phyloP scores from a whole-genome alignment of 2,329 filamentous ascomycete species.

The Pestalotiopsis sp. region DNA sequence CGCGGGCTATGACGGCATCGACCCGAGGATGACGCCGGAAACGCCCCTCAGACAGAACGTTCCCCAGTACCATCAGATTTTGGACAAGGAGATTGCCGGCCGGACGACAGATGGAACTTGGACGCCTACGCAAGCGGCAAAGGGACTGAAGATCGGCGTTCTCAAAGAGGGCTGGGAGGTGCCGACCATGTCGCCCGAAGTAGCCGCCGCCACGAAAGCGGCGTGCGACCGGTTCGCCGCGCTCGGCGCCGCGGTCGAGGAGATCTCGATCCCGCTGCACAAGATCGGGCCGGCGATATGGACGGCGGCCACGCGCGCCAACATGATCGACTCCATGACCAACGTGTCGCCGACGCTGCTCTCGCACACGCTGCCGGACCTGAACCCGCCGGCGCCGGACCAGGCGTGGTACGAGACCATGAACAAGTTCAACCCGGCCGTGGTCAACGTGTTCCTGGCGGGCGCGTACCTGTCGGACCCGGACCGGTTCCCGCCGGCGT shows the following conservation, averaged over 20 bases:
- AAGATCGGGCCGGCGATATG: conserved; percentile 45
- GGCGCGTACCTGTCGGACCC: conserved; percentile 29
- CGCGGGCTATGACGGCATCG: conserved; percentile 48
- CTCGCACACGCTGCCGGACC: conserved; percentile 29
- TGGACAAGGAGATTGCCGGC: conserved; percentile 18
- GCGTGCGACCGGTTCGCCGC: conserved; percentile 34
- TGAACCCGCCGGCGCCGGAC: conserved; percentile 28
- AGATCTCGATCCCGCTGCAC: conserved; percentile 49
- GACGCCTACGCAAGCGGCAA: conserved; percentile 24
- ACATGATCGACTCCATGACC: conserved; percentile 31
- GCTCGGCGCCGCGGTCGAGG: conserved; percentile 43
- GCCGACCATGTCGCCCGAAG: conserved; percentile 35
- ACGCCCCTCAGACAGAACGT: conserved; percentile 33
- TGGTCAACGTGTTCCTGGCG: conserved; percentile 44
- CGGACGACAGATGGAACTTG: conserved; percentile 2
- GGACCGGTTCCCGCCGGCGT: conserved; percentile 23
- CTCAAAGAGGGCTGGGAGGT: conserved; percentile 42
- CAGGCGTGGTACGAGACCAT: conserved; percentile 43
- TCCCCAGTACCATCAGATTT: conserved; percentile 27
- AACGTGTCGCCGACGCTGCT: conserved; percentile 30
- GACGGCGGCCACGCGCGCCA: conserved; percentile 38
- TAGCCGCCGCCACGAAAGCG: conserved; percentile 36
- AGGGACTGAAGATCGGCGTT: conserved; percentile 43
- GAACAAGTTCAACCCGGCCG: conserved; percentile 42
- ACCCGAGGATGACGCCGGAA: conserved; percentile 38